Base-by-base conservation (phyloP, 1,284 basidiomycete genomes). In the Malassezia restricta region DNA sequence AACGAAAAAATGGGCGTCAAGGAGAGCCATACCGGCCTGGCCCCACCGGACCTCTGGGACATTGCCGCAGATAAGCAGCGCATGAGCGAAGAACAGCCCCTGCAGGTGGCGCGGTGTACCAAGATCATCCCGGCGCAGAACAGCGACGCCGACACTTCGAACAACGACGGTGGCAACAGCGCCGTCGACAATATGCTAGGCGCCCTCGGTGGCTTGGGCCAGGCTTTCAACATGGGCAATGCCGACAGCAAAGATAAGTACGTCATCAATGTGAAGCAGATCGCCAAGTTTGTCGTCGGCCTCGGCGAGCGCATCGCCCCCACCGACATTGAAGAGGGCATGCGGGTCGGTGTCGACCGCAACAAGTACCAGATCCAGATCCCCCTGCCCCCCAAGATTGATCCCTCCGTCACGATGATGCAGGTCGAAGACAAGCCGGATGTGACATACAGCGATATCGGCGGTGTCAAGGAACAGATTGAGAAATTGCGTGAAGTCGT, bases 391-490 rank as follows among this genome's bases (percentile, higher is more conserved):
- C 94, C 94, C 35, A 95, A 94, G 78, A 99, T 99, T 64, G 94
- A 99, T 74, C 90, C 94, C 3, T 94, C 90, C 0, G 94, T 99
- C 4, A 98, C 94, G 12, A 96, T 98, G 92, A 99, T 99, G 94
- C 92, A 98, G 76, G 92, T 98, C 41, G 92, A 98, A 75, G 92
- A 98, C 77, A 92, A 96, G 74, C 92, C 92, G 1, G 92, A 96
- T 68, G 89, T 98, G 44, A 96, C 92, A 2, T 98, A 98, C 74
- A 89, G 90, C 8, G 94, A 98, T 68, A 82, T 99, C 51, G 94
- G 94, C 63, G 94, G 94, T 8, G 96, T 94, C 78, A 98, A 98
- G 77, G 94, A 98, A 74, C 94, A 98, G 76, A 98, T 98, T 65
- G 94, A 99, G 78, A 98, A 98, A 78, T 79, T 99, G 42, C 81